A percentile compares a stretch with the other conserved stretches of the same genome.
phyloP scores from a whole-genome alignment of 768 basidiomycete genomes.

The Podaxis pistillaris region DNA sequence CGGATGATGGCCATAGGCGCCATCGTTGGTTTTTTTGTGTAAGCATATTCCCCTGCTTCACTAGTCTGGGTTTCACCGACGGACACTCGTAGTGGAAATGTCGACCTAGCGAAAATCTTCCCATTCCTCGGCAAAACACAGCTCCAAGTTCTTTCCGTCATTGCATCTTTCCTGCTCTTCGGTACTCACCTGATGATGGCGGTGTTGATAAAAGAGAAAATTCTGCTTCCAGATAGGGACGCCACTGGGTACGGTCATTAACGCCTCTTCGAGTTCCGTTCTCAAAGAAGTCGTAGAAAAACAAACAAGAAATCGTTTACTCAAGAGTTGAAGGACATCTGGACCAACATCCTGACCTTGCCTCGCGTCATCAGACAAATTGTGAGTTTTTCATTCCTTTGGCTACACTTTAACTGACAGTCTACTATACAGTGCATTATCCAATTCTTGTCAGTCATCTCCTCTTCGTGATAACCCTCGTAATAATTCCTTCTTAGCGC shows the following conservation, averaged over 20 bases:
- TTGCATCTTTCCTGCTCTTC: conserved; percentile 70
- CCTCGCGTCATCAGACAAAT: conserved; percentile 79
- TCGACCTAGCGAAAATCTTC: conserved; percentile 67
- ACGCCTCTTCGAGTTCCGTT: neutral
- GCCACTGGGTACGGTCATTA: conserved; percentile 18
- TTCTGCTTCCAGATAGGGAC: conserved; percentile 44
- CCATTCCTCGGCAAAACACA: conserved; percentile 80
- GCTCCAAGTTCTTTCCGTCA: conserved; percentile 74
- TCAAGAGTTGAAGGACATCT: conserved; percentile 62
- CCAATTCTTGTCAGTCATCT: conserved; percentile 70
- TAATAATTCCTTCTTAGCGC: conserved; percentile 39
- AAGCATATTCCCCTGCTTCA: conserved; percentile 26
- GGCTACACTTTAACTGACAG: neutral
- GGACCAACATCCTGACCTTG: conserved; percentile 63
- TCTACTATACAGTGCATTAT: conserved; percentile 56
- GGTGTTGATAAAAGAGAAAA: conserved; percentile 65
- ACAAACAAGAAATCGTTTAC: conserved; percentile 28
- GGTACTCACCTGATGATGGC: conserved; percentile 63
- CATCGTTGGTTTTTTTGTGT: conserved; percentile 88
- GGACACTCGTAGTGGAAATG: conserved; percentile 59
- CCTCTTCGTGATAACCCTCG: neutral
- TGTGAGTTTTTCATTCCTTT: conserved; percentile 41
- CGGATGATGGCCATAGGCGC: conserved; percentile 89
- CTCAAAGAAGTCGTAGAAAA: conserved; percentile 20
- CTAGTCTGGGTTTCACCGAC: neutral